Conservation (phyloP, 768 basidiomycete genomes). For the Hortiboletus flavorubellus region DNA sequence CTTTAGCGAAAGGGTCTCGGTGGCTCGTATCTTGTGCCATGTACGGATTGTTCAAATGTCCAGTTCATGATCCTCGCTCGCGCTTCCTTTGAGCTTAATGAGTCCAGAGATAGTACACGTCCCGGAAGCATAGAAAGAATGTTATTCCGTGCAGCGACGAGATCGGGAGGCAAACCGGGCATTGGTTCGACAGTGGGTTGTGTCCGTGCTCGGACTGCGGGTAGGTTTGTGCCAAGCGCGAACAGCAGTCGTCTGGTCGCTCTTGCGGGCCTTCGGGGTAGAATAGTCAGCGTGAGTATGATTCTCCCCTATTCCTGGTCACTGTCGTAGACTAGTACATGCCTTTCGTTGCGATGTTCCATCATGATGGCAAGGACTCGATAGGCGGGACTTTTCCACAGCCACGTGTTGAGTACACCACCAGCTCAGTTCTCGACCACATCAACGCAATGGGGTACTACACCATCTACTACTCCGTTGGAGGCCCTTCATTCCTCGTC, state of each 20-base stretch:
- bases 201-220: background rate
- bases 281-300: too few relatives aligned
- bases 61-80: slow-evolving; percentile 30
- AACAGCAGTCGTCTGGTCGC: too few relatives aligned
- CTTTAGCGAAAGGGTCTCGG: background rate
- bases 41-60: slow-evolving; percentile 10
- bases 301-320: too few relatives aligned
- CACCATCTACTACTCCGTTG: slow-evolving; percentile 57
- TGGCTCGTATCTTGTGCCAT: background rate
- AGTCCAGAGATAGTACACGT: slow-evolving; percentile 28
- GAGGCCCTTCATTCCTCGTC: slow-evolving; percentile 62
- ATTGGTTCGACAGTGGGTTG: background rate
- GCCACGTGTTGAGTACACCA: background rate
- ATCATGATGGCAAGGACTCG: too few relatives aligned
- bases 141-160: slow-evolving; percentile 16
- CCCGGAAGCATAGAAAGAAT: slow-evolving; percentile 25
- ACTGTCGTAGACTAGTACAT: too few relatives aligned
- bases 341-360: too few relatives aligned
- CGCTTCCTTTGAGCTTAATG: slow-evolving; percentile 26
- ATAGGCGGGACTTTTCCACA: background rate
- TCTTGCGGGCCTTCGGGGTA: too few relatives aligned
- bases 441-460: slow-evolving; percentile 27
- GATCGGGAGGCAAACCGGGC: slow-evolving; percentile 4
- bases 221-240: slow-evolving; percentile 1
- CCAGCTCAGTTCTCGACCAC: background rate